Evolutionary conservation across 441 rosid species (phyloP).

Genomic region (Mallotus repandus): DNA sequence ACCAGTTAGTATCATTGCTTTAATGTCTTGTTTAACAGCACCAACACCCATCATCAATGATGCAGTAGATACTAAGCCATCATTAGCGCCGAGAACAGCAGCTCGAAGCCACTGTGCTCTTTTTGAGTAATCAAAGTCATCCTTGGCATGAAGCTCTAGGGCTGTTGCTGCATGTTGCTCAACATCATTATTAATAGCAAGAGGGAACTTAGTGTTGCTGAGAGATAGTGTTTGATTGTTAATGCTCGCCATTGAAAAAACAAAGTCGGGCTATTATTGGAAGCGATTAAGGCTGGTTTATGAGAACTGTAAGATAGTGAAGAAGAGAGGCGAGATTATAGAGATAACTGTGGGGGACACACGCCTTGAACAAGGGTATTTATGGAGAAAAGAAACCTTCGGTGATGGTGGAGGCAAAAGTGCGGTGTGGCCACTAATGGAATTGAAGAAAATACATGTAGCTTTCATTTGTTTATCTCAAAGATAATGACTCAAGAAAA

Average conservation of each 20-base stretch:
- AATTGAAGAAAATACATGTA: not conserved
- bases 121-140: conserved; percentile 62
- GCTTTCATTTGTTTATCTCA: not conserved
- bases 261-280: no score
- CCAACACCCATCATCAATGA: conserved; percentile 91
- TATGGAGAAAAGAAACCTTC: conserved; percentile 35
- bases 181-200: conserved; percentile 29
- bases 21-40: conserved; percentile 76
- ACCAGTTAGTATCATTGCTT: conserved; percentile 78
- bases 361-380: conserved; percentile 50
- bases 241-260: conserved; percentile 33
- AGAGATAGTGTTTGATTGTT: conserved; percentile 28
- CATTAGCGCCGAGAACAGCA: conserved; percentile 87
- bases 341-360: conserved; percentile 75
- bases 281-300: no score
- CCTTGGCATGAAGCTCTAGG: conserved; percentile 35
- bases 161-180: conserved; percentile 25
- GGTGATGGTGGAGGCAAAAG: conserved; percentile 36
- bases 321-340: conserved; percentile 40
- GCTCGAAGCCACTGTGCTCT: conserved; percentile 92
- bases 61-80: conserved; percentile 82
- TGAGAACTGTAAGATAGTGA: no score
- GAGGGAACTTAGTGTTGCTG: conserved; percentile 30
- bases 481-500: not conserved
- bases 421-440: conserved; percentile 40